Evolutionary conservation across 2,329 filamentous ascomycete species (phyloP), one percentile per base, ranked within the genome.

Genomic region (Calonectria pauciramosa): DNA sequence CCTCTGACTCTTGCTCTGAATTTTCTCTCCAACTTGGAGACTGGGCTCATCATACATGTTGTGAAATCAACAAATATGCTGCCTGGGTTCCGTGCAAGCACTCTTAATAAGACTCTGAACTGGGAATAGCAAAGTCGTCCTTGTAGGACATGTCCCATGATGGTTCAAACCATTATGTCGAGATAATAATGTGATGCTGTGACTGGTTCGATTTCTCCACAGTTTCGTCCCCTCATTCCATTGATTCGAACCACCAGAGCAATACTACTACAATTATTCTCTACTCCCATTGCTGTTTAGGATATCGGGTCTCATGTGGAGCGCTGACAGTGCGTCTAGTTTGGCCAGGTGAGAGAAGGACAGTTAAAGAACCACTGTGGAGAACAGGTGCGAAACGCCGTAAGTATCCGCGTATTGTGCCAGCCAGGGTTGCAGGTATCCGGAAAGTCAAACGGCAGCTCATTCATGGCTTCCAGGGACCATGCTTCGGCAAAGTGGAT

Each of bases 401-500:
- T 23, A 14, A 75, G 65, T 10, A 78, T 71, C 13, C 77, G 72
- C n/a, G 76, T 82, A 51, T 82, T 82, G 63, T 80, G 77, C 77
- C 78, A 82, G 18, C 73, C 75, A n/a, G 80, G 80, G 8, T 54
- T 63, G 64, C 82, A 84, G 1, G 72, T 23, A 4, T 80, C 73
- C 2, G 81, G 76, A 4, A 82, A 44, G 2, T 72, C 56, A 47
- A 84, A 84, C 0, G 81, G 82, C 14, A 83, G 59, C 60, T 77
- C 70, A 34, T 73, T 70, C 23, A 81, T 64, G 5, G 52, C 63
- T 13, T 78, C 75, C 20, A 60, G 30, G 14, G 72, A 56, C 82
- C 82, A 84, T 4, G 81, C 76, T 38, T 80, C 78, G 4, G 71
- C 68, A 4, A 78, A 51, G 64, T 84, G 80, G 72, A 84, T 84